These are phyloP conservation scores for Breynia disticha DNA, from an alignment of 441 rosid genomes.

Conservation along the genomic window DNA sequence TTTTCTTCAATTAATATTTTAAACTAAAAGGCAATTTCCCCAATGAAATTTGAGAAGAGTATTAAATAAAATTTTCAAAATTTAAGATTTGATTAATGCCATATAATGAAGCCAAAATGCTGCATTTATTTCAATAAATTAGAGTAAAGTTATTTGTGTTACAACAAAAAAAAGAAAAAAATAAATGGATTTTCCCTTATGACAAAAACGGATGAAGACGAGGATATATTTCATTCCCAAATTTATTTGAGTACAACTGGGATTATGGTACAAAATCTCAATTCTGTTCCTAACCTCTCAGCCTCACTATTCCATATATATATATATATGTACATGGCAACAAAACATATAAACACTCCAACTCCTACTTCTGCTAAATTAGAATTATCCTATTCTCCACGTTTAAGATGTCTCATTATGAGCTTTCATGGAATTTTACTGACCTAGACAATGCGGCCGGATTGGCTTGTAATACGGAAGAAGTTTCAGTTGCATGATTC, in stretches of 20 bases:
- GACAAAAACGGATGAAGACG: too few species aligned
- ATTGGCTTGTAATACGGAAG: slow-evolving; percentile 35
- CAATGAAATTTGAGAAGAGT: too few species aligned
- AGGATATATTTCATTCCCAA: slow-evolving; percentile 22
- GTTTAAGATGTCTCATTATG: slow-evolving; percentile 17
- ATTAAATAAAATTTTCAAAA: too few species aligned
- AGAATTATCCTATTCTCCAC: slow-evolving; percentile 12
- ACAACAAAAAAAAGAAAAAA: too few species aligned
- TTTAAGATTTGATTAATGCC: too few species aligned
- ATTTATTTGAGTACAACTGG: slow-evolving; percentile 35
- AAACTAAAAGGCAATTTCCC: too few species aligned
- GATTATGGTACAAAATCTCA: slow-evolving; percentile 31
- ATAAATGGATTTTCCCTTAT: too few species aligned
- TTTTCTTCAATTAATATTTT: too few species aligned
- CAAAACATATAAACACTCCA: slow-evolving; percentile 6
- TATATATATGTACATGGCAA: slow-evolving; percentile 31
- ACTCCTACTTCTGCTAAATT: slow-evolving; percentile 18
- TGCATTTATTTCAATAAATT: too few species aligned
- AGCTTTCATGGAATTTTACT: slow-evolving; percentile 51
- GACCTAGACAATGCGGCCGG: slow-evolving; percentile 53
- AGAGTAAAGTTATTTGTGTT: too few species aligned
- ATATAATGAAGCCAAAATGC: too few species aligned
- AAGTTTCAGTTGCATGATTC: slow-evolving; percentile 13
- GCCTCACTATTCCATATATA: slow-evolving; percentile 21
- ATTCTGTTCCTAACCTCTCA: slow-evolving; percentile 16